Evolutionary conservation across 768 basidiomycete genomes (phyloP), one percentile per base, ranked within the genome.

Genomic region (Podaxis sp.): DNA sequence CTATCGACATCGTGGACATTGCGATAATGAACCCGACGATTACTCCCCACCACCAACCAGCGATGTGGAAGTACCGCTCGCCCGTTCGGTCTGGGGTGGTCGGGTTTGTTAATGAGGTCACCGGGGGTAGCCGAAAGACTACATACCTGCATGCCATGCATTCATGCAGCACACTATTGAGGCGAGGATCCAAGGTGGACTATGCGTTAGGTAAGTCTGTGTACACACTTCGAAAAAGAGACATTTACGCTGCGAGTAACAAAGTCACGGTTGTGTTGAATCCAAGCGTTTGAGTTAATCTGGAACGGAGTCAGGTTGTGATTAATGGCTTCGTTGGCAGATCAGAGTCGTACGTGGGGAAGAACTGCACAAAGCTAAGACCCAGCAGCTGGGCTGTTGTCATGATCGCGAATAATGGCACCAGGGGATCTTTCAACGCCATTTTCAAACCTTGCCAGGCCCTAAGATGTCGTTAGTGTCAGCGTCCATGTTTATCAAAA

Each of bases 171-270:
- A 82, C 1, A 79, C 70, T 51, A 82, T 70, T 3, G 81, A 74
- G 3, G 83, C 74, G 13, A 84, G 66, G 9, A 86, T 71, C 86
- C 86, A 86, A n/a, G 85, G 86, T 1, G 86, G 86, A 8, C 85
- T 87, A 64, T 13, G 29, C 4, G 4, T 24, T 38, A 5, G 33
- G 9, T 66, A 12, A 57, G 36, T 17, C 5, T 2, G 8, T 15
- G 8, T 41, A 19, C 37, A 2, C 17, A 22, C 15, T 24, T 25
- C 8, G 57, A n/a, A 36, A 33, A 2, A 33, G 1, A 49, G 13
- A 66, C 80, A 64, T 66, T 50, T 41, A 87, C 85, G 86, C 85
- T 7, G 81, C 77, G 36, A 87, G 74, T 8, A 87, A 72, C 25
- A 88, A 69, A 33, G 77, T 85, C 58, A 82, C 70, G 0, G 82